Percentiles rank a stretch among this genome's conserved stretches.
These are phyloP conservation scores for Fusarium algeriense DNA, from an alignment of 2,329 filamentous ascomycete species.

Conservation along the genomic window DNA sequence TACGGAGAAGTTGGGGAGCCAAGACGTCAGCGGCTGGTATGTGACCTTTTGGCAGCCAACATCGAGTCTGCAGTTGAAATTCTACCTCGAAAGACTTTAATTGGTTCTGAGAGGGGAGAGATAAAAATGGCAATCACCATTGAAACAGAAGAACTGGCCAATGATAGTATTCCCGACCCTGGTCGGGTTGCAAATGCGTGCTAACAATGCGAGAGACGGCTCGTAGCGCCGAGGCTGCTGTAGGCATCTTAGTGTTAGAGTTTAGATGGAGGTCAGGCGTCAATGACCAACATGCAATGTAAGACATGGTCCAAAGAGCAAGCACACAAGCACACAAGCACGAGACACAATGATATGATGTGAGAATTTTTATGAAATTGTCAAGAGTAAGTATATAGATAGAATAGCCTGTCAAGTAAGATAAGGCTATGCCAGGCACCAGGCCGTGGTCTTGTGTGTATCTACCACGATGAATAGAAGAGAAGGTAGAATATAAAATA, in stretches of 20 bases:
- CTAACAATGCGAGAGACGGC: constrained; percentile 35
- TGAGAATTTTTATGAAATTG: not conserved
- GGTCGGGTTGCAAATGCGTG: constrained; percentile 2
- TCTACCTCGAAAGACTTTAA: constrained; percentile 2
- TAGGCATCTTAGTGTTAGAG: not conserved
- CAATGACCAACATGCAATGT: constrained; percentile 14
- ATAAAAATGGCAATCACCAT: constrained; percentile 9
- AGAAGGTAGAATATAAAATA: constrained; percentile 6
- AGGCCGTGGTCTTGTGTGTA: constrained; percentile 40
- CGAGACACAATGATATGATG: not conserved
- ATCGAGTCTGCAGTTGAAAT: constrained; percentile 18
- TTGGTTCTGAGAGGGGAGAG: constrained; percentile 14
- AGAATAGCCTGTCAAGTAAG: constrained; percentile 14
- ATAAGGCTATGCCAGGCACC: constrained; percentile 31
- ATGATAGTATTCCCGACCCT: constrained; percentile 18
- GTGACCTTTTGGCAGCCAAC: constrained; percentile 15
- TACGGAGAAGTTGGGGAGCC: constrained; percentile 9
- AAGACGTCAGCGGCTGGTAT: constrained; percentile 40
- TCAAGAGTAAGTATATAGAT: constrained; percentile 1
- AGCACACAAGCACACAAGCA: not conserved
- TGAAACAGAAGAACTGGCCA: constrained; percentile 8
- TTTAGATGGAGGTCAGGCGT: constrained; percentile 8
- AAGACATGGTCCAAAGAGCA: not conserved
- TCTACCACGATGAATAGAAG: constrained; percentile 26
- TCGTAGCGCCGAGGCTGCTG: constrained; percentile 30